These are phyloP conservation scores for Hepatocystis sp. DNA, from an alignment of 169 alveolate species.

Conservation along the genomic window DNA sequence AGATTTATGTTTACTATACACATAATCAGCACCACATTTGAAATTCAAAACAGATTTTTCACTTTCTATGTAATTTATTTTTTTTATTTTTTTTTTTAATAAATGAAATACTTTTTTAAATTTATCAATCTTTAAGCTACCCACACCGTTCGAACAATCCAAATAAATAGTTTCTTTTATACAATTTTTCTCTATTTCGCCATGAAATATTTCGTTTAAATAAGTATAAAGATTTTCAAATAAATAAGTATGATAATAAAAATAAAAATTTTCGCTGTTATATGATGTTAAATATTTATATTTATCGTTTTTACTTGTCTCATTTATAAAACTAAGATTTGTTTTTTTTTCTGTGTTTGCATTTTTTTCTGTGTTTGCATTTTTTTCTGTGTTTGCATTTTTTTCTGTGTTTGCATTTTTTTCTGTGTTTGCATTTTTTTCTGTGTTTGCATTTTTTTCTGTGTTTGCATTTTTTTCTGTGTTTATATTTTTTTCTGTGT, in stretches of 20 bases:
- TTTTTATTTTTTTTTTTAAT: constrained; percentile 57
- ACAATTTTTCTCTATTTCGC: constrained; percentile 3
- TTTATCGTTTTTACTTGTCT: not conserved
- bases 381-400: no score
- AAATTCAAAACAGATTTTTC: constrained; percentile 23
- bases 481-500: no score
- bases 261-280: constrained; percentile 53
- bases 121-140: constrained; percentile 52
- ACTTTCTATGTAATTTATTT: constrained; percentile 37
- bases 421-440: no score
- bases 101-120: constrained; percentile 17
- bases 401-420: no score
- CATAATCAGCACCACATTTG: constrained; percentile 82
- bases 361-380: no score
- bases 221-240: constrained; percentile 30
- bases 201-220: constrained; percentile 9
- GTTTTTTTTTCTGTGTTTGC: not conserved
- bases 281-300: constrained; percentile 3
- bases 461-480: no score
- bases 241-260: constrained; percentile 23
- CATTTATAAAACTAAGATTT: no score
- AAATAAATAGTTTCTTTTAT: constrained; percentile 41
- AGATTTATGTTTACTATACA: constrained; percentile 39
- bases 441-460: no score
- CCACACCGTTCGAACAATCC: constrained; percentile 72